Conservation (phyloP, 306 rosid species). For the Lablab purpureus region DNA sequence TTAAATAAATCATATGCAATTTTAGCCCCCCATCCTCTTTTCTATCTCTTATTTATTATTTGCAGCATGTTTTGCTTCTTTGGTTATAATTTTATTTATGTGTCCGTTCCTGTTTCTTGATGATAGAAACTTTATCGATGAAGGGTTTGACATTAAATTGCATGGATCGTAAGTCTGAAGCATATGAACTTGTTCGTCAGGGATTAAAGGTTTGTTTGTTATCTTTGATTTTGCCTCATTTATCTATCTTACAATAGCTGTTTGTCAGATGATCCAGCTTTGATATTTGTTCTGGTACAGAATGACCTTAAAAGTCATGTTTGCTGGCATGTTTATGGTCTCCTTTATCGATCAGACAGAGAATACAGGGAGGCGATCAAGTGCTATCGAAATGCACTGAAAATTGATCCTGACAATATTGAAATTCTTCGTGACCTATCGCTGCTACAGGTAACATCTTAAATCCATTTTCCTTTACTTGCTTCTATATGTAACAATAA, state of each 20-base stretch:
- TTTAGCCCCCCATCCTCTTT: background rate
- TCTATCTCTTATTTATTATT: slow-evolving; percentile 6
- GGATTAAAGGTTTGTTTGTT: slow-evolving; percentile 81
- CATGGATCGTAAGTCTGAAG: slow-evolving; percentile 98
- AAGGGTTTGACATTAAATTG: slow-evolving; percentile 97
- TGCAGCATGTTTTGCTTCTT: slow-evolving; percentile 15
- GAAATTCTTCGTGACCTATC: slow-evolving; percentile 94
- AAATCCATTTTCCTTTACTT: slow-evolving; percentile 29
- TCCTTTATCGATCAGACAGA: slow-evolving; percentile 96
- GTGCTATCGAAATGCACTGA: slow-evolving; percentile 93
- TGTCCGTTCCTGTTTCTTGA: slow-evolving; percentile 44
- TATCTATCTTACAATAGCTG: slow-evolving; percentile 22
- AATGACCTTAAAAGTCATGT: slow-evolving; percentile 99
- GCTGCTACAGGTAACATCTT: slow-evolving; percentile 78
- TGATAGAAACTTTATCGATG: slow-evolving; percentile 95
- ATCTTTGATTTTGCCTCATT: slow-evolving; percentile 29
- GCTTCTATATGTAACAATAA: slow-evolving; percentile 21
- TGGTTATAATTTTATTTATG: slow-evolving; percentile 11
- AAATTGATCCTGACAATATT: slow-evolving; percentile 96
- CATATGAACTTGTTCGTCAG: slow-evolving; percentile 93
- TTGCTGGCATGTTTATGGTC: slow-evolving; percentile 99
- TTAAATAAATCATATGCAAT: slow-evolving; percentile 25
- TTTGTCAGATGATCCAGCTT: slow-evolving; percentile 35
- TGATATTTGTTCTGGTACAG: slow-evolving; percentile 62
- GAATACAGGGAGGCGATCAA: slow-evolving; percentile 98